Percentiles rank a stretch among this genome's conserved stretches.
Conservation (phyloP, 2,329 filamentous ascomycete genomes). For the Xylariales sp. region DNA sequence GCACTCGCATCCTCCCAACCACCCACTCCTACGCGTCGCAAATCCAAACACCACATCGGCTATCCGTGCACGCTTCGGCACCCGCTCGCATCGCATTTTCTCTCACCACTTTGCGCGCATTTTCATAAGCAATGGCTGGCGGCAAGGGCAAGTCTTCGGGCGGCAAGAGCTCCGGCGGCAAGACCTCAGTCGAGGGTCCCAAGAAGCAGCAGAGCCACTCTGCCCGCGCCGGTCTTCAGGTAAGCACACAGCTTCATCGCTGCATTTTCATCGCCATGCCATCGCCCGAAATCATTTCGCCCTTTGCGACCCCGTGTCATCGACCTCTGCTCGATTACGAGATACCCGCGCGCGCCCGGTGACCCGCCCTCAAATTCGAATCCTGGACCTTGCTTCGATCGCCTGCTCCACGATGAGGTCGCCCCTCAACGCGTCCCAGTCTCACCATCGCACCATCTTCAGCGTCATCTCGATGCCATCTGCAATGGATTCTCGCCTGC, state of each 20-base stretch:
- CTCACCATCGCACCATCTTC: no score
- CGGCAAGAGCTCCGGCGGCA: constrained; percentile 52
- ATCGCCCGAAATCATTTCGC: no score
- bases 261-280: no score
- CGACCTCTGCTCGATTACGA: no score
- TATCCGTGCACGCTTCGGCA: background rate
- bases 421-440: no score
- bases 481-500: no score
- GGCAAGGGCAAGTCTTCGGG: constrained; percentile 92
- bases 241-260: constrained; percentile 57
- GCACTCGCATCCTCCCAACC: constrained; percentile 2
- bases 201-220: constrained; percentile 96
- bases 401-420: no score
- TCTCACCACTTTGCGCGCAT: constrained; percentile 8
- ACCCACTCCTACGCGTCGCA: no score
- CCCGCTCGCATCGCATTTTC: background rate
- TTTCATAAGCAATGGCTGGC: constrained; percentile 57
- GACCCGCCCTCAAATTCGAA: no score
- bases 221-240: constrained; percentile 91
- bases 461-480: no score
- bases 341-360: no score
- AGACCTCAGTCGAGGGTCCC: constrained; percentile 47
- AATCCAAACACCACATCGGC: constrained; percentile 4
- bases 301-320: constrained; percentile 8
- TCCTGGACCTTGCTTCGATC: no score